Conservation (phyloP, 2,329 filamentous ascomycete genomes). For the Cordyceps militaris region DNA sequence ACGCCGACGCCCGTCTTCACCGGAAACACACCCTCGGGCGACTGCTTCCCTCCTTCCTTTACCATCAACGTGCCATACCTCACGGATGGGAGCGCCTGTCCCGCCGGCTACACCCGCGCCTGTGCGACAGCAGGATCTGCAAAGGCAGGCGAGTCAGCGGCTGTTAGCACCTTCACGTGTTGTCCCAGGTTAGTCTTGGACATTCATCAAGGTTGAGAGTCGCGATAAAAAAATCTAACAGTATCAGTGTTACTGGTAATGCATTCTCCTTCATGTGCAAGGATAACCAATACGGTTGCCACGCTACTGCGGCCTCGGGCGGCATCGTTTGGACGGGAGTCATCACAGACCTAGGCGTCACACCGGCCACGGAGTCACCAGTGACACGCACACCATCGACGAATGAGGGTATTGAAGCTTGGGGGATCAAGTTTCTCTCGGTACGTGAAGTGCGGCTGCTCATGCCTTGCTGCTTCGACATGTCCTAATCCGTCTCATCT, state of each 20-base stretch:
- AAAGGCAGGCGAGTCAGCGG: neutral
- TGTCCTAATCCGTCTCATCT: neutral
- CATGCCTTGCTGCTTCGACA: too few species aligned
- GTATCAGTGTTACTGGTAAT: slow-evolving; percentile 7
- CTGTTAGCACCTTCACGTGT: slow-evolving; percentile 13
- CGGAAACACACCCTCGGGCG: slow-evolving; percentile 11
- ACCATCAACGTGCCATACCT: slow-evolving; percentile 12
- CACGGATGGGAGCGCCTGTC: slow-evolving; percentile 11
- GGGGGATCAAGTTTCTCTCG: slow-evolving; percentile 13
- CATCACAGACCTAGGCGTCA: slow-evolving; percentile 3
- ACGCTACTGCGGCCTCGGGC: neutral
- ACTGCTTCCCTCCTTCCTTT: slow-evolving; percentile 13
- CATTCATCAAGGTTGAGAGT: neutral
- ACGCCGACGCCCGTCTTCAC: slow-evolving; percentile 14
- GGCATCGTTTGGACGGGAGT: slow-evolving; percentile 12
- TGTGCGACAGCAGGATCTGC: slow-evolving; percentile 12
- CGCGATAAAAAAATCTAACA: neutral
- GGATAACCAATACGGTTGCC: slow-evolving; percentile 13
- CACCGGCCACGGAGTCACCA: slow-evolving; percentile 4
- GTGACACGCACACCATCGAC: slow-evolving; percentile 1
- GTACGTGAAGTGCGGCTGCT: neutral
- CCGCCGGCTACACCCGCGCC: slow-evolving; percentile 13
- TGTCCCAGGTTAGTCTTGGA: slow-evolving; percentile 11
- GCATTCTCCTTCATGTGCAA: slow-evolving; percentile 13
- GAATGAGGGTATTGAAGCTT: slow-evolving; percentile 5